Percentiles rank a stretch among this genome's conserved stretches.
phyloP scores from a whole-genome alignment of 2,329 filamentous ascomycete species.

The Diaporthe sp. region DNA sequence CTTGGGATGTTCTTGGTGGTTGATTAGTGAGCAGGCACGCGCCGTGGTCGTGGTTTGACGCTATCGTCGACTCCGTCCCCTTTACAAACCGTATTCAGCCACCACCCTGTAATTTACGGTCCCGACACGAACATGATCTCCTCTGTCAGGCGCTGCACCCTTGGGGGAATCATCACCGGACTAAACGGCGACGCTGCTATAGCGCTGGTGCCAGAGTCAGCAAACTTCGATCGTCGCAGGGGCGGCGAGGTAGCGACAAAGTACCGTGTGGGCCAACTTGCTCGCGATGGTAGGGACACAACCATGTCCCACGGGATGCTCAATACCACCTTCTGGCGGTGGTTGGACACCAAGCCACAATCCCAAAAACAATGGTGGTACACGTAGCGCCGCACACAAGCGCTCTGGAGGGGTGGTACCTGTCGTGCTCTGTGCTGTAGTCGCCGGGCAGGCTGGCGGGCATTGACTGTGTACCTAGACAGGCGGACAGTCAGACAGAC shows the following conservation, averaged over 20 bases:
- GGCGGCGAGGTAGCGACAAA: constrained; percentile 17
- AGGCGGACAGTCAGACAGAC: neutral
- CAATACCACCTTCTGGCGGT: too few relatives aligned
- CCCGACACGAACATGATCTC: constrained; percentile 22
- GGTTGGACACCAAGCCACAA: constrained; percentile 21
- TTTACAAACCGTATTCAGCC: neutral
- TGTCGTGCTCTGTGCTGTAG: neutral
- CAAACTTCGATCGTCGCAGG: constrained; percentile 37
- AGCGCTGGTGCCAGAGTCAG: constrained; percentile 28
- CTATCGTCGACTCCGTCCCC: neutral
- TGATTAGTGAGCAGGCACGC: neutral
- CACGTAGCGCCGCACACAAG: constrained; percentile 26
- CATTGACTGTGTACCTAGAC: neutral
- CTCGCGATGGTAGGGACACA: neutral
- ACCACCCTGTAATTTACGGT: constrained; percentile 26
- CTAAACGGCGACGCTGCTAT: neutral
- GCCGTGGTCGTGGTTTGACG: constrained; percentile 12
- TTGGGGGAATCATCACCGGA: constrained; percentile 29
- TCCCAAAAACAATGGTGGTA: constrained; percentile 19
- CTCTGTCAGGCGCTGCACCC: constrained; percentile 35
- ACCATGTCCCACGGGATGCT: neutral
- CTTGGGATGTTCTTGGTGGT: neutral
- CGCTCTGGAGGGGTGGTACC: constrained; percentile 18
- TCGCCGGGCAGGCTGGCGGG: neutral
- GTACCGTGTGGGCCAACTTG: neutral